These are phyloP conservation scores for Massarina eburnea DNA, from an alignment of 2,329 filamentous ascomycete species.

Conservation along the genomic window DNA sequence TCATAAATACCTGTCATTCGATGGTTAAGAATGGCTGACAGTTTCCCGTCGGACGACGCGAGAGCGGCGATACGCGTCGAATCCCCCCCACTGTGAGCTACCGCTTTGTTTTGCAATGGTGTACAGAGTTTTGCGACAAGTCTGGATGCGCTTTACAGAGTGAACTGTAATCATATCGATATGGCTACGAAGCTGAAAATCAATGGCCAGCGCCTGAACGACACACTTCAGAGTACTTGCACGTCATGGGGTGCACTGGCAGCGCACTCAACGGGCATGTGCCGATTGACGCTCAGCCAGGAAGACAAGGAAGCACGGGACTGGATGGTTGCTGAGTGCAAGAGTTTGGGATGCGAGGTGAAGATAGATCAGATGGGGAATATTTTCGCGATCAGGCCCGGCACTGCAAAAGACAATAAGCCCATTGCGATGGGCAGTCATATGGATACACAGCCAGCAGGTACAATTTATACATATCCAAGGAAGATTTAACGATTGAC, in stretches of 20 bases:
- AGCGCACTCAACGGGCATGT: conserved; percentile 64
- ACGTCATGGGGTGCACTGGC: conserved; percentile 29
- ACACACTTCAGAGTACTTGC: conserved; percentile 28
- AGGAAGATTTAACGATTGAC: no score
- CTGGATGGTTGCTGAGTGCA: conserved; percentile 33
- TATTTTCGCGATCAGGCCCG: conserved; percentile 34
- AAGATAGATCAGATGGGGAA: conserved; percentile 41
- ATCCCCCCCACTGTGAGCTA: not conserved
- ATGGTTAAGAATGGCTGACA: conserved; percentile 1
- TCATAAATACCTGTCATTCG: conserved; percentile 18
- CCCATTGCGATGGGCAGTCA: conserved; percentile 50
- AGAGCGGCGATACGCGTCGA: conserved; percentile 3
- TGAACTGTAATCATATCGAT: not conserved
- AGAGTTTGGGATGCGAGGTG: conserved; percentile 28
- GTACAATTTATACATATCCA: conserved; percentile 9
- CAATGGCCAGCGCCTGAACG: conserved; percentile 26
- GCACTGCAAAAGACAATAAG: conserved; percentile 51
- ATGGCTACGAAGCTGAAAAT: conserved; percentile 18
- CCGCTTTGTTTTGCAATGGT: not conserved
- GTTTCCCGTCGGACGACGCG: conserved; percentile 10
- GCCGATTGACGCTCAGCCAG: conserved; percentile 61
- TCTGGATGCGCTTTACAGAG: not conserved
- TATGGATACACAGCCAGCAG: conserved; percentile 53
- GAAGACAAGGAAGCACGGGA: conserved; percentile 33
- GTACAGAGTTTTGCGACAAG: not conserved